A percentile compares a stretch with the other conserved stretches of the same genome.
Conservation (phyloP, 2,329 filamentous ascomycete genomes). For the Paracoccidioides lutzii region DNA sequence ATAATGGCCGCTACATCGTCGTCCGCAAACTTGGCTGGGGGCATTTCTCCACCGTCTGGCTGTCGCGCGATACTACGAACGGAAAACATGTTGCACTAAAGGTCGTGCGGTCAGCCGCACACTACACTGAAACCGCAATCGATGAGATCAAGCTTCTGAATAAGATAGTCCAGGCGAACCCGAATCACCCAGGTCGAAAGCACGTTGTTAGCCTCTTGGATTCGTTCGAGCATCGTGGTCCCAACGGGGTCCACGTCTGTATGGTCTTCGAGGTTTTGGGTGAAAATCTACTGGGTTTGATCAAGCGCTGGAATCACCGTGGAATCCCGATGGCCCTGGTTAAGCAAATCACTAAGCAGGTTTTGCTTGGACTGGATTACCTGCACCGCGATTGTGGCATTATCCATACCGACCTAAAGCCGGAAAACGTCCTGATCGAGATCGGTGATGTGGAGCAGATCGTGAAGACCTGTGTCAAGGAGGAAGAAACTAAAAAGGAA, state of each 20-base stretch:
- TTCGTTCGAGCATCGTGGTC: slow-evolving; percentile 94
- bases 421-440: slow-evolving; percentile 96
- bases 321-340: slow-evolving; percentile 93
- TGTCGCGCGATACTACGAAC: slow-evolving; percentile 69
- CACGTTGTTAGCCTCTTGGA: slow-evolving; percentile 94
- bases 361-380: slow-evolving; percentile 88
- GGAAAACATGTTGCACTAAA: slow-evolving; percentile 95
- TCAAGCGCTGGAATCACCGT: slow-evolving; percentile 97
- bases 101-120: slow-evolving; percentile 90
- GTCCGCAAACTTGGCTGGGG: slow-evolving; percentile 96
- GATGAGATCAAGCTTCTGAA: slow-evolving; percentile 98
- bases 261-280: slow-evolving; percentile 99
- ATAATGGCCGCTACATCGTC: slow-evolving; percentile 91
- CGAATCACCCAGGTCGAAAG: slow-evolving; percentile 81
- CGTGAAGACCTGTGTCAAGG: slow-evolving; percentile 89
- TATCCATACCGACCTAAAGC: slow-evolving; percentile 95
- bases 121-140: slow-evolving; percentile 97
- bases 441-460: slow-evolving; percentile 98
- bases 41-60: slow-evolving; percentile 95
- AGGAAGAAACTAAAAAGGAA: slow-evolving; percentile 49
- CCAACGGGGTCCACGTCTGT: slow-evolving; percentile 91
- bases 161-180: slow-evolving; percentile 90
- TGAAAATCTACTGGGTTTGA: slow-evolving; percentile 84
- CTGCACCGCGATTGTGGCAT: slow-evolving; percentile 96
- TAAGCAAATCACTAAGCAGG: slow-evolving; percentile 98